A percentile compares a stretch with the other conserved stretches of the same genome.
Conservation (phyloP, 116 monocot species). For the Papilionanthe hybrid region DNA sequence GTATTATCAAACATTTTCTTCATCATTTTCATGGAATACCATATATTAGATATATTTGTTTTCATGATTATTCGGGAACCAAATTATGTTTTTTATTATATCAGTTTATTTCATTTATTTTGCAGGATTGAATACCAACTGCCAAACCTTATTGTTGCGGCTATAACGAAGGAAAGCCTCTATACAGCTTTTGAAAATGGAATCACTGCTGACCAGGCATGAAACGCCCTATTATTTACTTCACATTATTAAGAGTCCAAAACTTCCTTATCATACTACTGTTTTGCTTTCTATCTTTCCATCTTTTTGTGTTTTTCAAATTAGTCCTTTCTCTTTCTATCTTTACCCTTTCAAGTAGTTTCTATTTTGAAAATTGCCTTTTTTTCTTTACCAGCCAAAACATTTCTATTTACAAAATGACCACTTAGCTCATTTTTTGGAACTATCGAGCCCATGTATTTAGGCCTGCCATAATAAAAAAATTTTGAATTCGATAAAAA, state of each 20-base stretch:
- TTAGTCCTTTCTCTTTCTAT: too few relatives aligned
- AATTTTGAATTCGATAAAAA: too few relatives aligned
- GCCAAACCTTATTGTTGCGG: slow-evolving; percentile 91
- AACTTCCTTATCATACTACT: not conserved
- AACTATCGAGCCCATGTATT: too few relatives aligned
- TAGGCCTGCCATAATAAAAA: too few relatives aligned
- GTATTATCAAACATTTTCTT: too few relatives aligned
- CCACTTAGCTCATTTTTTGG: too few relatives aligned
- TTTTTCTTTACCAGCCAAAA: too few relatives aligned
- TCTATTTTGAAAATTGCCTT: too few relatives aligned
- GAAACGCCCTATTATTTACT: not conserved
- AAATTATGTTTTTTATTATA: not conserved
- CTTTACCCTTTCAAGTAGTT: too few relatives aligned
- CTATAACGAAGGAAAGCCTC: slow-evolving; percentile 91
- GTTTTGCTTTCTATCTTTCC: not conserved
- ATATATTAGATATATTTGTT: not conserved
- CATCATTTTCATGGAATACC: too few relatives aligned
- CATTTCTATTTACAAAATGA: too few relatives aligned
- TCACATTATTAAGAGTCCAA: not conserved
- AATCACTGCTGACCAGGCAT: slow-evolving; percentile 73
- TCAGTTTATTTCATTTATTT: not conserved
- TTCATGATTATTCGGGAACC: not conserved
- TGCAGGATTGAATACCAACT: slow-evolving; percentile 93
- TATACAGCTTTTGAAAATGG: slow-evolving; percentile 98
- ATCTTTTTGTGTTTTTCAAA: not conserved